Evolutionary conservation across 176 grass and related monocot genomes (phyloP).

Genomic region (Neostapfia colusana): DNA sequence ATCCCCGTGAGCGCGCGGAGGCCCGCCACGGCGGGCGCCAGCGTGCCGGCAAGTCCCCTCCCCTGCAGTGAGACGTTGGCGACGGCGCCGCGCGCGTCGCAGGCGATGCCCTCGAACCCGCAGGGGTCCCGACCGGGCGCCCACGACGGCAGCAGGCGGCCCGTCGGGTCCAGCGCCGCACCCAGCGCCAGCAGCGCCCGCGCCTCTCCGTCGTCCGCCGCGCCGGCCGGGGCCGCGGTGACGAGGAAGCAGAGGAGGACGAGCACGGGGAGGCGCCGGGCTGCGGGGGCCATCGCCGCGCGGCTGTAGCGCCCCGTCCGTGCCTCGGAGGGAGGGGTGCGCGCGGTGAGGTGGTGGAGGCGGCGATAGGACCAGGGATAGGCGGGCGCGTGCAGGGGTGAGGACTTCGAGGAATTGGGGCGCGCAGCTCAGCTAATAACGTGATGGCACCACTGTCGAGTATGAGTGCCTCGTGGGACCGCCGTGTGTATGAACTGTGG

Average conservation of each 20-base stretch:
- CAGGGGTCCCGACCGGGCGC: slow-evolving; percentile 61
- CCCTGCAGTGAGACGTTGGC: slow-evolving; percentile 95
- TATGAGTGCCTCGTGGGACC: neutral
- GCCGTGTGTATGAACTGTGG: neutral
- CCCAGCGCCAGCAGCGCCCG: slow-evolving; percentile 72
- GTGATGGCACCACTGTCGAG: neutral
- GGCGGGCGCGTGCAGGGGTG: slow-evolving; percentile 31
- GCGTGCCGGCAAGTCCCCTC: slow-evolving; percentile 71
- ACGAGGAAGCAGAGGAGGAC: slow-evolving; percentile 26
- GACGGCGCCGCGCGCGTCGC: slow-evolving; percentile 69
- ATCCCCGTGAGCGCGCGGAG: slow-evolving; percentile 71
- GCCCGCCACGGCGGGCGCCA: slow-evolving; percentile 58
- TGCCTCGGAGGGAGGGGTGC: neutral
- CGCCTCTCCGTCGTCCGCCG: slow-evolving; percentile 47
- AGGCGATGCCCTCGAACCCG: slow-evolving; percentile 70
- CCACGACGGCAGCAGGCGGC: slow-evolving; percentile 65
- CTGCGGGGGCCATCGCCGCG: slow-evolving; percentile 23
- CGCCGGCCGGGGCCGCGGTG: neutral
- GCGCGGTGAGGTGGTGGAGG: neutral
- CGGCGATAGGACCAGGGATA: neutral
- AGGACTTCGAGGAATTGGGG: slow-evolving; percentile 30
- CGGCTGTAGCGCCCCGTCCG: neutral
- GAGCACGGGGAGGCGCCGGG: neutral
- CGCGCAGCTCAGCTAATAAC: slow-evolving; percentile 13
- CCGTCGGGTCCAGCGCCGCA: slow-evolving; percentile 60